Evolutionary conservation across 2,329 filamentous ascomycete genomes (phyloP).

Genomic region (Phialophora expanda): DNA sequence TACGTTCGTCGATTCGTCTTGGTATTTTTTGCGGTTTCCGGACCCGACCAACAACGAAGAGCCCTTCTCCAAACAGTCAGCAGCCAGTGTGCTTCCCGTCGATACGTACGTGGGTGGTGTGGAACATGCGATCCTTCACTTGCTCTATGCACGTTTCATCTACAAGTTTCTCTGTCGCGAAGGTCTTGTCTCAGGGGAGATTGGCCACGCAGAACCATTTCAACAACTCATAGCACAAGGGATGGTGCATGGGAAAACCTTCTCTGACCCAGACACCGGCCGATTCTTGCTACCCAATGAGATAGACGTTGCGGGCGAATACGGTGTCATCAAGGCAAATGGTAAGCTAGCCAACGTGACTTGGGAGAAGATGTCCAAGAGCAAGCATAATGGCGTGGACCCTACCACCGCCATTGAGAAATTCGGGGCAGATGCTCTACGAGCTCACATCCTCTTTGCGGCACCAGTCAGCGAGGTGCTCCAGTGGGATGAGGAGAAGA

Average conservation of each 20-base stretch:
- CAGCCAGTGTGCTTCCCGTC: conserved; percentile 69
- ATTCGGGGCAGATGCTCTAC: conserved; percentile 81
- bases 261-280: conserved; percentile 73
- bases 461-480: conserved; percentile 82
- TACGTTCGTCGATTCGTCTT: conserved; percentile 93
- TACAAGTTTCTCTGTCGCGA: conserved; percentile 77
- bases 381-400: conserved; percentile 89
- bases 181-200: conserved; percentile 46
- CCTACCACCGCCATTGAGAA: conserved; percentile 72
- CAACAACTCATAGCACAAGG: conserved; percentile 82
- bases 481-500: conserved; percentile 85
- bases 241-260: conserved; percentile 91
- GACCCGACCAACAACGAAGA: conserved; percentile 69
- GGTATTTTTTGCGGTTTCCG: conserved; percentile 85
- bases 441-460: conserved; percentile 87
- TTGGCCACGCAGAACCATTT: conserved; percentile 71
- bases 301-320: conserved; percentile 60
- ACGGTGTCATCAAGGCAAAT: conserved; percentile 67
- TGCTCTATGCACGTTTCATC: conserved; percentile 87
- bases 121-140: conserved; percentile 87
- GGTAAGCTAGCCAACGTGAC: conserved; percentile 65
- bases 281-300: conserved; percentile 78
- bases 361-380: conserved; percentile 95
- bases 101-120: conserved; percentile 89
- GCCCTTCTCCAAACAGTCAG: conserved; percentile 67